phyloP scores from a whole-genome alignment of 2,329 filamentous ascomycete species.

The Fusarium kyushuense region DNA sequence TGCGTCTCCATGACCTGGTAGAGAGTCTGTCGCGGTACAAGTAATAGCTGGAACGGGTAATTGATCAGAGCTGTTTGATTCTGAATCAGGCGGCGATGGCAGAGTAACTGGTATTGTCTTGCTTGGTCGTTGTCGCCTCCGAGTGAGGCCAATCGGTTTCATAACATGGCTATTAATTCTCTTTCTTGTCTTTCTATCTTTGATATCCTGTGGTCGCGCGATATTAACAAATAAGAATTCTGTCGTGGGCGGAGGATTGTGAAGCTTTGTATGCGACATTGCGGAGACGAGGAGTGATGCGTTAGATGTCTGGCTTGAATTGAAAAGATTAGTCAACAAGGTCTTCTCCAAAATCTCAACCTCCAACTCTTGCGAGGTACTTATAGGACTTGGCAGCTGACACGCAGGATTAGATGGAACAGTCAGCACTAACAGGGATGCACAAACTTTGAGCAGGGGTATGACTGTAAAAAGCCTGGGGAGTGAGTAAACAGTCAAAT shows the following conservation, averaged over 20 bases:
- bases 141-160: slow-evolving; percentile 8
- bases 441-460: background rate
- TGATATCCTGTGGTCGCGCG: slow-evolving; percentile 12
- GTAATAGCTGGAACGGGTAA: background rate
- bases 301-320: background rate
- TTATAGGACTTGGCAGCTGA: background rate
- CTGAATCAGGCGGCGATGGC: background rate
- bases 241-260: background rate
- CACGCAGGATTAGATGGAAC: background rate
- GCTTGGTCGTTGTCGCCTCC: background rate
- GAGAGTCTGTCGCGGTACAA: background rate
- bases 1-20: background rate
- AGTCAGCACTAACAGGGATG: background rate
- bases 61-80: rapidly evolving
- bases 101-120: background rate
- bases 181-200: slow-evolving; percentile 1
- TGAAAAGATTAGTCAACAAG: background rate
- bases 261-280: background rate
- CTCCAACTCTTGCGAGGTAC: background rate
- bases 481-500: background rate
- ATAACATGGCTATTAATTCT: slow-evolving; percentile 28
- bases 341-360: background rate
- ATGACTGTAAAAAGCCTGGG: background rate
- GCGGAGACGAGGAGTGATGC: background rate
- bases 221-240: slow-evolving; percentile 25